Conservation (phyloP, 805 yeast species). For the Ogataea pilisensis region DNA sequence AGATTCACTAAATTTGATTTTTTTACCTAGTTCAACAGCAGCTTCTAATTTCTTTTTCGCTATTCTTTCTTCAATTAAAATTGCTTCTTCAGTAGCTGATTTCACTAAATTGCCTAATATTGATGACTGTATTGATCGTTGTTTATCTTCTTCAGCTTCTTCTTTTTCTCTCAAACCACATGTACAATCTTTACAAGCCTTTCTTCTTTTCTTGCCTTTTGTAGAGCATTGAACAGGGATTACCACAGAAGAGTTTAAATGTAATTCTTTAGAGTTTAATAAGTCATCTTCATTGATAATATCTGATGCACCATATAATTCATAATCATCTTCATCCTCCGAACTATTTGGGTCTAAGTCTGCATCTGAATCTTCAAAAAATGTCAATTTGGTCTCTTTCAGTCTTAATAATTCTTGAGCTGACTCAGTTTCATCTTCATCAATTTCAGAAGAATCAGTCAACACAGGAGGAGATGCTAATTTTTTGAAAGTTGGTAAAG, state of each 20-base stretch:
- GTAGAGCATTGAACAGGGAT: conserved; percentile 53
- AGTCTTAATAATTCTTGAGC: conserved; percentile 41
- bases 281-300: conserved; percentile 57
- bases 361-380: conserved; percentile 41
- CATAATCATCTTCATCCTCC: conserved; percentile 23
- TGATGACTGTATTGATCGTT: conserved; percentile 40
- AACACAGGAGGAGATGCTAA: conserved; percentile 32
- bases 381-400: conserved; percentile 46
- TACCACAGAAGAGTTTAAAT: conserved; percentile 34
- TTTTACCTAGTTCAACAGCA: conserved; percentile 13
- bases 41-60: conserved; percentile 32
- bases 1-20: conserved; percentile 42
- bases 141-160: conserved; percentile 52
- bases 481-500: conserved; percentile 31
- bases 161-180: conserved; percentile 93
- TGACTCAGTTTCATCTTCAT: conserved; percentile 33
- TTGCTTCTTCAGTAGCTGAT: conserved; percentile 50
- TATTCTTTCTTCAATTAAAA: conserved; percentile 48
- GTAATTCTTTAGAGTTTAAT: conserved; percentile 30
- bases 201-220: conserved; percentile 63
- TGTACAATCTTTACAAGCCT: conserved; percentile 97
- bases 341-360: conserved; percentile 12
- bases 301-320: conserved; percentile 26
- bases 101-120: conserved; percentile 45
- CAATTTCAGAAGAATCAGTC: conserved; percentile 44